These are phyloP conservation scores for Ceratobasidium sp. DNA, from an alignment of 1,284 basidiomycete genomes.

Conservation along the genomic window DNA sequence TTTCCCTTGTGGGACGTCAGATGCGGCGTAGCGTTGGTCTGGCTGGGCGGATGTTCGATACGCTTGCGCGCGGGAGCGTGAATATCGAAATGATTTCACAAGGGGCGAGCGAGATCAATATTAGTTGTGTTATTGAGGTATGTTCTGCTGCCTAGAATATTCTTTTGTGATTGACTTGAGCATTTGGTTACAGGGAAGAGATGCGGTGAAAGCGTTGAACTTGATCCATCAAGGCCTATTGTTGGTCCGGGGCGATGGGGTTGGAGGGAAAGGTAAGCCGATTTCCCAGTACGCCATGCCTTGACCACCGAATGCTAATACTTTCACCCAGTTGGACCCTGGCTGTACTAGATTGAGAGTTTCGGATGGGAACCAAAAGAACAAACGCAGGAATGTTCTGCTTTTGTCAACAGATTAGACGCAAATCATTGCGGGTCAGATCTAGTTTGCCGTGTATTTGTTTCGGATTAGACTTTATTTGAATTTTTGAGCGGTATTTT, in stretches of 20 bases:
- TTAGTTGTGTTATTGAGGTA: slow-evolving; percentile 90
- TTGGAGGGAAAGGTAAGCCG: slow-evolving; percentile 60
- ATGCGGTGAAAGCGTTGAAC: slow-evolving; percentile 95
- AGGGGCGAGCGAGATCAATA: slow-evolving; percentile 98
- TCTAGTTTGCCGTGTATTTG: too few species aligned
- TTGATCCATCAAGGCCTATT: slow-evolving; percentile 94
- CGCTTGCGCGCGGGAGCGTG: slow-evolving; percentile 92
- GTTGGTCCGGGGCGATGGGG: slow-evolving; percentile 67
- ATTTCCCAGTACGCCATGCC: not conserved
- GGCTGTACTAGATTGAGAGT: slow-evolving; percentile 53
- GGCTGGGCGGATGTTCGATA: slow-evolving; percentile 95
- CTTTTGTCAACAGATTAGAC: too few species aligned
- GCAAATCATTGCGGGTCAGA: too few species aligned
- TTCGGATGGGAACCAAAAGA: too few species aligned
- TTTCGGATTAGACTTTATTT: too few species aligned
- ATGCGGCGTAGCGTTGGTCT: slow-evolving; percentile 97
- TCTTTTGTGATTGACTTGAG: too few species aligned
- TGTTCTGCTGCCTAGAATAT: not conserved
- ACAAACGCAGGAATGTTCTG: too few species aligned
- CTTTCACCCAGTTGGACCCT: slow-evolving; percentile 52
- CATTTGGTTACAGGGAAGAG: slow-evolving; percentile 63
- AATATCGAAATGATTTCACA: slow-evolving; percentile 99
- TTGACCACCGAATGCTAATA: not conserved
- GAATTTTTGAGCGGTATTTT: too few species aligned
- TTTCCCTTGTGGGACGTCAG: slow-evolving; percentile 94